A percentile compares a stretch with the other conserved stretches of the same genome.
Conservation (phyloP, 345 rosid species). For the Nasturtium officinale region DNA sequence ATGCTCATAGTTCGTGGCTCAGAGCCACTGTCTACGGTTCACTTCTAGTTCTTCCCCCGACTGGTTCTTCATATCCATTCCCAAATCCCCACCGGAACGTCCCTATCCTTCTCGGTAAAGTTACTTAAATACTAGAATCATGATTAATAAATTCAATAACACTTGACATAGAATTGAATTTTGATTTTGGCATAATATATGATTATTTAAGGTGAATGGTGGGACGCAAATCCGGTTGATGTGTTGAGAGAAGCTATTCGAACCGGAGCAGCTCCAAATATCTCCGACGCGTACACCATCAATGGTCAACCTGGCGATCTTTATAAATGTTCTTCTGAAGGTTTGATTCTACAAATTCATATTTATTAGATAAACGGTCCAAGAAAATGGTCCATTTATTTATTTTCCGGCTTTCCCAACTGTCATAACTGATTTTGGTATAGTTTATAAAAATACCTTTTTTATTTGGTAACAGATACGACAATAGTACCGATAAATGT, state of each 20-base stretch:
- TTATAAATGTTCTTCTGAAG: slow-evolving; percentile 82
- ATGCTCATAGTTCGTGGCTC: slow-evolving; percentile 98
- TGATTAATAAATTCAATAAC: neutral
- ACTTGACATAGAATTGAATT: neutral
- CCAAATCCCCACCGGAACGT: slow-evolving; percentile 74
- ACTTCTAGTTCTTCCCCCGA: slow-evolving; percentile 65
- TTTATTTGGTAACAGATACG: slow-evolving; percentile 56
- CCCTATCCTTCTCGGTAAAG: slow-evolving; percentile 74
- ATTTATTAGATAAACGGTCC: neutral
- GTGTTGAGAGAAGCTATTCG: slow-evolving; percentile 66
- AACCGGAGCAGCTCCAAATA: slow-evolving; percentile 78
- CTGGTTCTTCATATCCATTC: slow-evolving; percentile 77
- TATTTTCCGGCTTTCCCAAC: slow-evolving; percentile 8
- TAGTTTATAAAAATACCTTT: neutral
- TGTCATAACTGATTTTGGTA: slow-evolving; percentile 31
- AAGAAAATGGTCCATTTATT: too few species aligned
- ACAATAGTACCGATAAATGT: slow-evolving; percentile 65
- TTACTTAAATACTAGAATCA: neutral
- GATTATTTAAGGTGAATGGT: slow-evolving; percentile 81
- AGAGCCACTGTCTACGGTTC: slow-evolving; percentile 96
- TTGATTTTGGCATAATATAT: slow-evolving; percentile 10
- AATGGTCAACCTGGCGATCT: slow-evolving; percentile 97
- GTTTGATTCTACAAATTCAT: slow-evolving; percentile 36
- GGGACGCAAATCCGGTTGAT: slow-evolving; percentile 86
- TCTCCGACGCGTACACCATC: slow-evolving; percentile 84